Base-by-base conservation (phyloP, 495 filamentous ascomycete species). In the Tirmania nivea region DNA sequence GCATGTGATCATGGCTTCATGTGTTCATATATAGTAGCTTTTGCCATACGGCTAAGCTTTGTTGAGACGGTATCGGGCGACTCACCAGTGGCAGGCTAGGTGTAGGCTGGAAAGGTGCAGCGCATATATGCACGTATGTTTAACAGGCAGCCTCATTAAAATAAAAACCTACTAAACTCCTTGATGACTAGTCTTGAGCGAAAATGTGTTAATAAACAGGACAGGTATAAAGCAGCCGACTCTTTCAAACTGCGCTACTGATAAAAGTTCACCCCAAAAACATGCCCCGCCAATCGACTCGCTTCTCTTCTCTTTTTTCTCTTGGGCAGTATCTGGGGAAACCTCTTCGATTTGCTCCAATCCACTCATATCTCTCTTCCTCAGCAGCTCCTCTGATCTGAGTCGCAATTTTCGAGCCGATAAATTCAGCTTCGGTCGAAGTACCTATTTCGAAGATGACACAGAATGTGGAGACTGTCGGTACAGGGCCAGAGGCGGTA, bases 401-500 rank as follows among this genome's bases (percentile, higher is more conserved):
- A 45, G 12, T 1, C 39, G 4, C 39, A 45, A 45, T 2, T 19
- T 12, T 19, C 8, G 39, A 6, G 14, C 17, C 14, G 8, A 1
- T 45, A 14, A 19, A 45, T 4, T 14, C 17, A 45, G 12, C 39
- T 45, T 45, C 39, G 0, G 39, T 45, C 39, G 4, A 19, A 45
- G 14, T 2, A 45, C 3, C 17, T 8, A 45, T 45, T 45, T 19
- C 39, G 5, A 45, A 14, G 17, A 45, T 45, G 39, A 45, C 39
- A 3, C 14, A 14, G 12, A 35, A 47, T 39, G 53, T 50, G 31
- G 21, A 45, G 51, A 55, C 59, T n/a, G 56, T 59, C 54, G 62
- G 58, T 45, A 61, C 61, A 52, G 61, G 55, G 12, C 60, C 62
- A 10, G 62, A 64, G 53, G 62, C 61, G 51, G 62, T 64, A 55